Percentiles rank a stretch among this genome's conserved stretches.
These are phyloP conservation scores for Cucurbita ficifolia DNA, from an alignment of 306 rosid species.

Conservation along the genomic window DNA sequence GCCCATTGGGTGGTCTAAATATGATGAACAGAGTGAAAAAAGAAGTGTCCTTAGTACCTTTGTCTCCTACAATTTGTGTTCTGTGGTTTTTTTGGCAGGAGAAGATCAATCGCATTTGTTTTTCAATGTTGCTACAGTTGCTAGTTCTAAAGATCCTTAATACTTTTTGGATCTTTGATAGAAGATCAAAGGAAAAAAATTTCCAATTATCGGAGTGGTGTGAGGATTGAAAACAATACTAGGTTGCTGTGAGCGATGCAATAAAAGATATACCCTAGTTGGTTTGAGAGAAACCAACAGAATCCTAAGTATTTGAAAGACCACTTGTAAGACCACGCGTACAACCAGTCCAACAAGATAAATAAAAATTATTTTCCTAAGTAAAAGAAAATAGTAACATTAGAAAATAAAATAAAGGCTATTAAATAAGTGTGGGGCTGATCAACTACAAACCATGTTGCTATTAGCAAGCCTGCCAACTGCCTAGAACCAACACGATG, in stretches of 20 bases:
- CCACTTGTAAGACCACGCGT: background rate
- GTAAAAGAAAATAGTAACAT: background rate
- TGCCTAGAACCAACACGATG: slow-evolving; percentile 94
- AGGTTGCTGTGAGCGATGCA: background rate
- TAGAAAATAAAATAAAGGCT: background rate
- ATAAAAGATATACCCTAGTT: background rate
- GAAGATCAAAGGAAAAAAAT: background rate
- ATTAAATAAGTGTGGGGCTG: background rate
- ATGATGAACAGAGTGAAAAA: background rate
- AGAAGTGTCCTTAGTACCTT: background rate
- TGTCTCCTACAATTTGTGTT: background rate
- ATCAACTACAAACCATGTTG: slow-evolving; percentile 54
- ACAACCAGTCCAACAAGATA: background rate
- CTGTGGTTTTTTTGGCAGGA: background rate
- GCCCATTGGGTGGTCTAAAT: background rate
- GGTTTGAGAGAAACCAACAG: background rate
- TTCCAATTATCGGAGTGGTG: background rate
- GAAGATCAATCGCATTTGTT: background rate
- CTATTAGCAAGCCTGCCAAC: slow-evolving; percentile 95
- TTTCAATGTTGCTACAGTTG: background rate
- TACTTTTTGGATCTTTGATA: background rate
- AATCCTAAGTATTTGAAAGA: background rate
- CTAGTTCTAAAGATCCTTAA: too few relatives aligned
- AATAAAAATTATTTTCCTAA: background rate
- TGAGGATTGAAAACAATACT: background rate